Evolutionary conservation across 306 rosid genomes (phyloP), one percentile per base, ranked within the genome.

Genomic region (Cicer pinnatifidum): DNA sequence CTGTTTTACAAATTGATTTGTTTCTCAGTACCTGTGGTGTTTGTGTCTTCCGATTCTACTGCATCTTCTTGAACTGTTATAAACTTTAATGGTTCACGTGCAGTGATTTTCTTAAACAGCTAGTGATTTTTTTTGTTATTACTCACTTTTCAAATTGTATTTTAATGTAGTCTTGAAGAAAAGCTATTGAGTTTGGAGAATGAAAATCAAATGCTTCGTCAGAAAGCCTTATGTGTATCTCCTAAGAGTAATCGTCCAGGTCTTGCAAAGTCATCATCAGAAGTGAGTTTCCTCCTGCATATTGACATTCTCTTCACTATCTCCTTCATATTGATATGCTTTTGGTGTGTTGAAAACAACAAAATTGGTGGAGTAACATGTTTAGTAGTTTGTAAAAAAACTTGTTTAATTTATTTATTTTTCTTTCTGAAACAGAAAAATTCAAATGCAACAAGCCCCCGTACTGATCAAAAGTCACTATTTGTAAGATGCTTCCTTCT

Each of bases 131-230:
- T 19, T 43, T 64, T 60, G 33, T 40, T 11, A 52, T 62, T 50
- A 17, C 43, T 59, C 15, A 56, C 11, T 60, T 47, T 19, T 13
- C 20, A 11, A 44, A 73, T 52, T 54, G 40, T 46, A 58, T 60
- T 88, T 54, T 15, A 75, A 74, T 78, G 46, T 44, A 94, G 99
- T 72, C 93, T 91, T 1, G 92, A 88, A 85, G 97, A 85, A 75
- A 91, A 91, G 85, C 70, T 89, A 37, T 82, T 69, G 38, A 37
- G 79, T 78, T 84, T 94, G 71, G 96, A 91, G 85, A 87, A 89
- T 39, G 99, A 94, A 83, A 94, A 94, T 86, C 95, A 77, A 0
- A 82, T 94, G 71, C 85, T 94, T 81, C 91, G 96, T 44, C 96
- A 86, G 84, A 94, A 87, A 71, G 79, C 93, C 46, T 80, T 87